Conservation (phyloP, 345 rosid species). For the Pugionium dolabratum region DNA sequence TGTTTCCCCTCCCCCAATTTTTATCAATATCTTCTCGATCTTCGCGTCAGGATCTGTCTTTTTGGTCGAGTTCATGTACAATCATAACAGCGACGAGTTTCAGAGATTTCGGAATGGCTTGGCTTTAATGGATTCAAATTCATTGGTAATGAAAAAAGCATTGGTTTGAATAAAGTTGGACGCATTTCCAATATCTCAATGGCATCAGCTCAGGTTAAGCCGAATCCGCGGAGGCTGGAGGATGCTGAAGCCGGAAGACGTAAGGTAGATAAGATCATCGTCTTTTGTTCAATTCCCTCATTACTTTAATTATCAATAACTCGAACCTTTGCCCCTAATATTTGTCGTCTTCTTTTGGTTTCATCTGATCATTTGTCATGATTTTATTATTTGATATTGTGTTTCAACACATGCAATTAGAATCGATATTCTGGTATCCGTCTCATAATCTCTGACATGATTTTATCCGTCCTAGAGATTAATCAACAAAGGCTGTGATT, state of each 20-base stretch:
- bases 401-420: conserved; percentile 12
- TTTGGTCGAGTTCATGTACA: conserved; percentile 4
- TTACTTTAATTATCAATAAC: not conserved
- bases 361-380: conserved; percentile 3
- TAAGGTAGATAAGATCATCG: conserved; percentile 56
- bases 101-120: conserved; percentile 16
- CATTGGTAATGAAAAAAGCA: conserved; percentile 19
- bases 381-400: conserved; percentile 4
- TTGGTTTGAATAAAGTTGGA: conserved; percentile 36
- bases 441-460: not conserved
- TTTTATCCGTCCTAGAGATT: too few species aligned
- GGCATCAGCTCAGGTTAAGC: conserved; percentile 95
- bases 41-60: conserved; percentile 32
- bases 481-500: not conserved
- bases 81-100: conserved; percentile 5
- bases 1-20: not conserved
- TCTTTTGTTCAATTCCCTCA: not conserved
- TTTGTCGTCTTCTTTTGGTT: not conserved
- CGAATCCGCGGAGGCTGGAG: conserved; percentile 71
- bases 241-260: conserved; percentile 93
- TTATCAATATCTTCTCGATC: conserved; percentile 18
- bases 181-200: conserved; percentile 40
- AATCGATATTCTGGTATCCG: not conserved
- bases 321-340: not conserved
- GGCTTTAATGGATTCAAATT: conserved; percentile 6